These are phyloP conservation scores for Phialophora macrospora DNA, from an alignment of 2,329 filamentous ascomycete species.

Conservation along the genomic window DNA sequence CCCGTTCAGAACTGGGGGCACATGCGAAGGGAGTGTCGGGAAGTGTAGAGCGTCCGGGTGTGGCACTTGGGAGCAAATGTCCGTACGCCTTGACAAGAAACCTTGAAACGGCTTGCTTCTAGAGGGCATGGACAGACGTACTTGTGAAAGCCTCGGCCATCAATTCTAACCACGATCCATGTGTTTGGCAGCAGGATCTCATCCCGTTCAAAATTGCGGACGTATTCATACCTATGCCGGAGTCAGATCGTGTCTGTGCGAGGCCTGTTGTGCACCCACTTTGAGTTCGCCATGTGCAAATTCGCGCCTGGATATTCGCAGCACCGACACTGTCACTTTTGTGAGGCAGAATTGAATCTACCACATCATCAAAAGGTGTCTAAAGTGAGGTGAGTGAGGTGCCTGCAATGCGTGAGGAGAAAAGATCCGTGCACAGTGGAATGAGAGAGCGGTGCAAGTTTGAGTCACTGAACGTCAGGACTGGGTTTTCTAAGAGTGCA, in stretches of 20 bases:
- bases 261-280: conserved; percentile 38
- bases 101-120: neutral
- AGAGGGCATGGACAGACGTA: conserved; percentile 46
- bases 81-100: too few species aligned
- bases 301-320: neutral
- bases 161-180: conserved; percentile 92
- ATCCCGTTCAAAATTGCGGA: conserved; percentile 82
- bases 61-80: too few species aligned
- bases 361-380: neutral
- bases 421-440: neutral
- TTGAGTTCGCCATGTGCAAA: conserved; percentile 46
- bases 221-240: conserved; percentile 80
- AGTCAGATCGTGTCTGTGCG: neutral
- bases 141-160: conserved; percentile 95
- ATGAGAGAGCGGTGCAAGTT: neutral
- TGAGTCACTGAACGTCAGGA: neutral
- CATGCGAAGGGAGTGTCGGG: too few species aligned
- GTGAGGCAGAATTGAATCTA: neutral
- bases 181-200: conserved; percentile 85
- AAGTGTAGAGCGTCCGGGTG: too few species aligned
- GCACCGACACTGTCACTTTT: neutral
- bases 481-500: too few species aligned
- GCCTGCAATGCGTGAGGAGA: neutral
- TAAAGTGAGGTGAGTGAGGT: neutral
- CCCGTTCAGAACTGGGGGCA: neutral